phyloP scores from a whole-genome alignment of 2,329 filamentous ascomycete species.

The Fusarium gaditjirri region DNA sequence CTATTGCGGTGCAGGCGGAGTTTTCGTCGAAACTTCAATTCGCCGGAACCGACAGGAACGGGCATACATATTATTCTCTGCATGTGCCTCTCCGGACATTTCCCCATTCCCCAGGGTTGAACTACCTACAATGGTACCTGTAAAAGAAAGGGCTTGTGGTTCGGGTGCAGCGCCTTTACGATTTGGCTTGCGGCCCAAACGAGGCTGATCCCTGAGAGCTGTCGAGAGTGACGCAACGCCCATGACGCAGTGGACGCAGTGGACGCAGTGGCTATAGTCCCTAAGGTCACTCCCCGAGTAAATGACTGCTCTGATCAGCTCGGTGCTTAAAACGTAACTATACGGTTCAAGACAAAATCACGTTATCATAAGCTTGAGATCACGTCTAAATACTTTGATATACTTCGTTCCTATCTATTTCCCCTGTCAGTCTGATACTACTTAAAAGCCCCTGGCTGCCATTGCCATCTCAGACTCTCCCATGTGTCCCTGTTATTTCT shows the following conservation, averaged over 20 bases:
- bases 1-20: not conserved
- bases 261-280: slow-evolving; percentile 9
- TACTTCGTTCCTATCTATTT: not conserved
- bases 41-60: not conserved
- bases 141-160: not conserved
- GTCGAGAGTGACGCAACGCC: slow-evolving; percentile 32
- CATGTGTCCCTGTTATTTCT: slow-evolving; percentile 13
- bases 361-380: not conserved
- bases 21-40: not conserved
- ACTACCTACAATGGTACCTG: not conserved
- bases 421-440: not conserved
- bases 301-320: not conserved
- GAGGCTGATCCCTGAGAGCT: slow-evolving; percentile 27
- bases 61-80: not conserved
- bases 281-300: not conserved
- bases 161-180: slow-evolving; percentile 1
- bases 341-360: not conserved
- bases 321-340: not conserved
- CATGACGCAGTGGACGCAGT: slow-evolving; percentile 32
- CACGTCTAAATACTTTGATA: not conserved
- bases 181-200: not conserved
- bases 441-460: not conserved
- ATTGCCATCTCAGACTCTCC: not conserved
- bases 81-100: not conserved
- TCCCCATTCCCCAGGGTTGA: not conserved